Conservation (phyloP, 306 rosid genomes). For the Vigna unguiculata region DNA sequence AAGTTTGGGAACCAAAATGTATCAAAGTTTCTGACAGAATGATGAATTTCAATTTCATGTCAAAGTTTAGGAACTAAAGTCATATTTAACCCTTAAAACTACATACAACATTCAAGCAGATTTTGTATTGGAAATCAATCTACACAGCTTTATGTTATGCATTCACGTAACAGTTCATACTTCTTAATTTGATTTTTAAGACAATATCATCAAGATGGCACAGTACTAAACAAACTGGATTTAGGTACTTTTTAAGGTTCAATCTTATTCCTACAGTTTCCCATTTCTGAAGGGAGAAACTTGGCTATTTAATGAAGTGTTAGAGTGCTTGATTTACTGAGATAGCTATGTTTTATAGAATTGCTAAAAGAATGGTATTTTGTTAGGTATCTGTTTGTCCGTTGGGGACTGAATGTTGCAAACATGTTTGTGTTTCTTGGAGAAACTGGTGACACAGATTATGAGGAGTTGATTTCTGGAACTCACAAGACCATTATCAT, state of each 20-base stretch:
- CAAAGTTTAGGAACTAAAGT: too few relatives aligned
- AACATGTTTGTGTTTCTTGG: constrained; percentile 88
- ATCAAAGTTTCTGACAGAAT: too few relatives aligned
- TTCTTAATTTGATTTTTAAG: background rate
- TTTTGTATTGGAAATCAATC: background rate
- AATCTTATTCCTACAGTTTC: background rate
- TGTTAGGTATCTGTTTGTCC: constrained; percentile 84
- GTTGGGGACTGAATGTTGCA: constrained; percentile 84
- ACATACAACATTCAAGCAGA: too few relatives aligned
- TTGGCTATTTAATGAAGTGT: background rate
- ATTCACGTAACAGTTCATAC: background rate
- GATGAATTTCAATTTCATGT: too few relatives aligned
- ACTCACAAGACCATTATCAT: constrained; percentile 79
- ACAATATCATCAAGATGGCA: background rate
- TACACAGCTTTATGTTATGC: constrained; percentile 13
- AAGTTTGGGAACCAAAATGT: too few relatives aligned
- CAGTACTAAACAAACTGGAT: background rate
- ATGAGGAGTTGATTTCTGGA: constrained; percentile 90
- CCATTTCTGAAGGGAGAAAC: background rate
- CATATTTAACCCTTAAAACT: too few relatives aligned
- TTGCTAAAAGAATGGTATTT: background rate
- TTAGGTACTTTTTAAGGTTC: background rate
- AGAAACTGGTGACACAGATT: constrained; percentile 85
- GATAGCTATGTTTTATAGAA: constrained; percentile 1
- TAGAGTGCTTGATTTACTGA: background rate